These are phyloP conservation scores for Penicillium paxilli DNA, from an alignment of 495 filamentous ascomycete species.

Conservation along the genomic window DNA sequence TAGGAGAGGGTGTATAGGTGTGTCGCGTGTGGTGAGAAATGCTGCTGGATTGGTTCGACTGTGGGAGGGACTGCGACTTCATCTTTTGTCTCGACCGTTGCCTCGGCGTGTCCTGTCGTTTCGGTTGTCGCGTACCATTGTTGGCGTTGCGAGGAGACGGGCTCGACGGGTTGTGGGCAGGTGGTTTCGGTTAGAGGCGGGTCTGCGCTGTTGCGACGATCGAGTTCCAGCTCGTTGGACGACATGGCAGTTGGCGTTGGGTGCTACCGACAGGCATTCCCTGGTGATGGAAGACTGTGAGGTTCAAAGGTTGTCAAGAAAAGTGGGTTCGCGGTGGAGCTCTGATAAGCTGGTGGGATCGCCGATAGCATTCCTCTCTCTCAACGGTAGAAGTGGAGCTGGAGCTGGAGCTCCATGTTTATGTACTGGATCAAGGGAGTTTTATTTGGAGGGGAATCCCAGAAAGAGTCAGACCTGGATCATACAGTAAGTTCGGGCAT, in stretches of 20 bases:
- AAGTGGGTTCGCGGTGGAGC: slow-evolving; percentile 12
- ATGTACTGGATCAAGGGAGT: too few species aligned
- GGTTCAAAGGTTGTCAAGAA: neutral
- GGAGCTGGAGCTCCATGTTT: neutral
- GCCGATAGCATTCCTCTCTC: neutral
- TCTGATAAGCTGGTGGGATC: slow-evolving; percentile 8
- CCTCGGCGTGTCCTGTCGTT: neutral
- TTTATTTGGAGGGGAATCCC: too few species aligned
- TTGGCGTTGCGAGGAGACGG: slow-evolving; percentile 8
- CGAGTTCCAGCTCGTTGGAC: neutral
- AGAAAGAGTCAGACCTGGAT: too few species aligned
- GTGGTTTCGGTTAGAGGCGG: slow-evolving; percentile 14
- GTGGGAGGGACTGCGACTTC: neutral
- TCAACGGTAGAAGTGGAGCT: neutral
- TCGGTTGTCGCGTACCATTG: slow-evolving; percentile 8
- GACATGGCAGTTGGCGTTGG: neutral
- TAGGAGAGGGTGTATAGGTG: slow-evolving; percentile 77
- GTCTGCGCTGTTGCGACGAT: slow-evolving; percentile 5
- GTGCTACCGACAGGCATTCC: too few species aligned
- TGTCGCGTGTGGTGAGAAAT: slow-evolving; percentile 56
- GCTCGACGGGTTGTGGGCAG: slow-evolving; percentile 13
- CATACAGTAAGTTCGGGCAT: too few species aligned
- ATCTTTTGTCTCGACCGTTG: slow-evolving; percentile 1
- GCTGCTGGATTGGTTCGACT: slow-evolving; percentile 1
- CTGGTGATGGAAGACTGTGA: neutral